These are phyloP conservation scores for Rubroshorea leprosula DNA, from an alignment of 345 rosid genomes.

Conservation along the genomic window DNA sequence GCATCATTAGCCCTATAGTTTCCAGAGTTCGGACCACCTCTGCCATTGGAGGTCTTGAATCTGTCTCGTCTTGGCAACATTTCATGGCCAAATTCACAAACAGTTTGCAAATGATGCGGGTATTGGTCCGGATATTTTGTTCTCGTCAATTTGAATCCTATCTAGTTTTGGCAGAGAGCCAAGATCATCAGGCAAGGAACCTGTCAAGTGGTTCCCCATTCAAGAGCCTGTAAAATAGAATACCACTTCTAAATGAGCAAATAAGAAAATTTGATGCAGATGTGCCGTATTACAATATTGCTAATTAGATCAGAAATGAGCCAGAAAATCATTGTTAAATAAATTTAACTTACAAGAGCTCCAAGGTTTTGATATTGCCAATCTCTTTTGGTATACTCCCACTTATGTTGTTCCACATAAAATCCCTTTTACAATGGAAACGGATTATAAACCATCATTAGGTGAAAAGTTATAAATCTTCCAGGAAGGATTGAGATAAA, in stretches of 20 bases:
- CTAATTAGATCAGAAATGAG: not conserved
- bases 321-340: constrained; percentile 1
- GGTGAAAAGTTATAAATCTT: constrained; percentile 4
- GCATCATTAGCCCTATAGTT: no score
- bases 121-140: constrained; percentile 70
- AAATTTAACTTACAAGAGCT: constrained; percentile 66
- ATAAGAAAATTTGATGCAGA: constrained; percentile 12
- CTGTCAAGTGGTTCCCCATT: constrained; percentile 79
- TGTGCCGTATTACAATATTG: constrained; percentile 1
- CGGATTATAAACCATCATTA: not conserved
- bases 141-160: constrained; percentile 94
- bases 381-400: constrained; percentile 92
- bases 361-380: constrained; percentile 64
- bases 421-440: constrained; percentile 48
- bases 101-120: constrained; percentile 77
- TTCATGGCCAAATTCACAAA: no score
- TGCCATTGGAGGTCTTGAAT: no score
- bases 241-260: constrained; percentile 21
- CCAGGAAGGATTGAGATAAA: constrained; percentile 4
- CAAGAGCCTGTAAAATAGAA: constrained; percentile 64
- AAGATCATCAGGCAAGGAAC: constrained; percentile 79
- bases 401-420: constrained; percentile 86
- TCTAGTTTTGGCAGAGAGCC: constrained; percentile 80
- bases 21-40: no score
- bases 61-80: no score